phyloP scores from a whole-genome alignment of 2,329 filamentous ascomycete species.

The Ophiosphaerella korrae region DNA sequence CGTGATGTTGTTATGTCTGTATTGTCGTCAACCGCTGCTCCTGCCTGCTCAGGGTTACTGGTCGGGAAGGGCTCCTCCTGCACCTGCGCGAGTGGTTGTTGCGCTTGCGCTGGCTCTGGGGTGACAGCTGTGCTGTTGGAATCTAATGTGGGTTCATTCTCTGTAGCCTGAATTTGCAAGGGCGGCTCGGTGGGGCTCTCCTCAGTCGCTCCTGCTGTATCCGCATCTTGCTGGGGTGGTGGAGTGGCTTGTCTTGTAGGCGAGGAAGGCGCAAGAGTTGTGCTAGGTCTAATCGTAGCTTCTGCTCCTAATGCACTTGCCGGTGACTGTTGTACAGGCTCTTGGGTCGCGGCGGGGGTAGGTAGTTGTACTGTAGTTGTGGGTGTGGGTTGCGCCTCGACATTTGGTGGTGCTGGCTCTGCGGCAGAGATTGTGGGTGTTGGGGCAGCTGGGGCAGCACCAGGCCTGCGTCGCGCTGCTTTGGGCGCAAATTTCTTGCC shows the following conservation, averaged over 20 bases:
- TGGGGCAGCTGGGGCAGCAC: slow-evolving; percentile 31
- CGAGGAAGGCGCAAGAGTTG: background rate
- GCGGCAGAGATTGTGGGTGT: slow-evolving; percentile 8
- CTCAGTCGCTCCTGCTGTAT: slow-evolving; percentile 25
- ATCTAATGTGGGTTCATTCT: too few relatives aligned
- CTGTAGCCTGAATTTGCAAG: too few relatives aligned
- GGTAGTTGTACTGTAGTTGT: slow-evolving; percentile 22
- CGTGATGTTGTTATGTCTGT: background rate
- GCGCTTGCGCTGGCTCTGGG: background rate
- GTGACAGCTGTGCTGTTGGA: too few relatives aligned
- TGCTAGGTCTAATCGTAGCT: background rate
- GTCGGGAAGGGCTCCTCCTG: background rate
- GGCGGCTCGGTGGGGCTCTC: slow-evolving; percentile 23
- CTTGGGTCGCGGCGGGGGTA: slow-evolving; percentile 34
- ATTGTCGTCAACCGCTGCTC: background rate
- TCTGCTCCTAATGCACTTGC: slow-evolving; percentile 2
- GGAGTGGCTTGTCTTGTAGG: background rate
- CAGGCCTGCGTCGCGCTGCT: slow-evolving; percentile 50
- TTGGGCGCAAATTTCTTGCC: slow-evolving; percentile 58
- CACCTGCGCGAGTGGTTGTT: background rate
- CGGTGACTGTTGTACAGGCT: slow-evolving; percentile 10
- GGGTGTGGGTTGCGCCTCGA: slow-evolving; percentile 16
- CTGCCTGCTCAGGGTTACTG: background rate
- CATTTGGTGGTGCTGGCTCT: slow-evolving; percentile 17
- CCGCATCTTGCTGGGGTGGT: slow-evolving; percentile 10